Evolutionary conservation across 768 basidiomycete genomes (phyloP).

Genomic region (Suillus lakei): DNA sequence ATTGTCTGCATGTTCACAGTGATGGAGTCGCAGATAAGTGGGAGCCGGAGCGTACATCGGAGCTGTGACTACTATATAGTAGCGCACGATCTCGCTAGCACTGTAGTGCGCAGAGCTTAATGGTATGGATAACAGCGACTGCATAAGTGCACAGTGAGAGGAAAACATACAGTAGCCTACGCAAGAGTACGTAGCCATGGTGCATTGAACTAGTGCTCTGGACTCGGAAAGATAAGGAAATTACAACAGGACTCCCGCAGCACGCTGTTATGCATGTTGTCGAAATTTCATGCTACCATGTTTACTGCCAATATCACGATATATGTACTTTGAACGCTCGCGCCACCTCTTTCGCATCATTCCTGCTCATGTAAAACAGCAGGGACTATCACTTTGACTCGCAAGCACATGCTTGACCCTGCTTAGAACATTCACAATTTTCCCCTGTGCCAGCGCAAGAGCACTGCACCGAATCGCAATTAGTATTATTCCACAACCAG

Average conservation of each 20-base stretch:
- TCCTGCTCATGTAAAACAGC: background rate
- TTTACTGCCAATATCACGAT: background rate
- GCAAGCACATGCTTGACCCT: constrained; percentile 21
- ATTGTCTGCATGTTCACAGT: too few species aligned
- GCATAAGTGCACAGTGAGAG: background rate
- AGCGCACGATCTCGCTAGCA: too few species aligned
- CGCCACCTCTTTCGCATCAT: background rate
- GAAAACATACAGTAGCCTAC: background rate
- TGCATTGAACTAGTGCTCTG: background rate
- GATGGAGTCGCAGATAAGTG: too few species aligned
- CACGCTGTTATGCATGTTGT: background rate
- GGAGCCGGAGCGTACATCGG: too few species aligned
- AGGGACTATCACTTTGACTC: constrained; percentile 19
- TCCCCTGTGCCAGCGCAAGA: constrained; percentile 24
- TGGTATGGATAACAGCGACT: background rate
- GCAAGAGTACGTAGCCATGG: too few species aligned
- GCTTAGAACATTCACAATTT: constrained; percentile 22
- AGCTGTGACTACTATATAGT: too few species aligned
- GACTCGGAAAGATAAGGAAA: background rate
- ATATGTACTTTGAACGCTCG: background rate
- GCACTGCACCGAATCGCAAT: constrained; percentile 17
- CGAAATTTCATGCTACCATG: background rate
- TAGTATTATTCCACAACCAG: too few species aligned
- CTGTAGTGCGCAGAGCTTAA: too few species aligned
- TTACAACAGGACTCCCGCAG: too few species aligned